phyloP scores from a whole-genome alignment of 306 rosid genomes.

The Lathyrus tuberosus region DNA sequence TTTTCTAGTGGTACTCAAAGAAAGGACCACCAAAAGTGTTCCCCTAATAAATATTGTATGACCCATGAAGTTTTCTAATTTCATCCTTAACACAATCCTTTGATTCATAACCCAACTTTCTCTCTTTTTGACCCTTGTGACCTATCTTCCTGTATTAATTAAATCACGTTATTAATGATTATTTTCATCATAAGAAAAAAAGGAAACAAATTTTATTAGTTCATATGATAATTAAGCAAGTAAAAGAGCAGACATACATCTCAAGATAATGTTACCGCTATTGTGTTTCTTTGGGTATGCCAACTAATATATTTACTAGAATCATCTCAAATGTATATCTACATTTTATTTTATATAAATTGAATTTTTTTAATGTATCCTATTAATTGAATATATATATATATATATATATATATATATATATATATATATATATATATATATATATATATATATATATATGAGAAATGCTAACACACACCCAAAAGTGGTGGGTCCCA shows the following conservation, averaged over 20 bases:
- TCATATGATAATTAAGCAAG: constrained; percentile 26
- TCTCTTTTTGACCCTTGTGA: constrained; percentile 27
- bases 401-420: too few relatives aligned
- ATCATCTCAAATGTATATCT: too few relatives aligned
- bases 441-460: too few relatives aligned
- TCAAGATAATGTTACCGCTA: constrained; percentile 42
- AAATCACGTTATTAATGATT: constrained; percentile 10
- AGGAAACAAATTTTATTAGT: neutral
- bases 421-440: too few relatives aligned
- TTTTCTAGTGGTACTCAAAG: constrained; percentile 39
- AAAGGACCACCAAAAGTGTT: constrained; percentile 58
- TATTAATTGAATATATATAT: too few relatives aligned
- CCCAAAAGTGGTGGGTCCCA: too few relatives aligned
- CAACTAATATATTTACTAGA: too few relatives aligned
- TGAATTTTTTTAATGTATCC: too few relatives aligned
- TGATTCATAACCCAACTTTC: constrained; percentile 45
- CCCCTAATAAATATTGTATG: constrained; percentile 65
- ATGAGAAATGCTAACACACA: too few relatives aligned
- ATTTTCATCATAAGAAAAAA: neutral
- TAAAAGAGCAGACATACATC: constrained; percentile 33
- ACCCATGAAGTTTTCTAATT: constrained; percentile 54
- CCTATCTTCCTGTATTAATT: neutral
- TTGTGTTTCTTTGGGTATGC: neutral
- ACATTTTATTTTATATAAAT: too few relatives aligned
- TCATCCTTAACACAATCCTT: constrained; percentile 42